Conservation (phyloP, 2,329 filamentous ascomycete genomes). For the Penicillium psychrosexuale region DNA sequence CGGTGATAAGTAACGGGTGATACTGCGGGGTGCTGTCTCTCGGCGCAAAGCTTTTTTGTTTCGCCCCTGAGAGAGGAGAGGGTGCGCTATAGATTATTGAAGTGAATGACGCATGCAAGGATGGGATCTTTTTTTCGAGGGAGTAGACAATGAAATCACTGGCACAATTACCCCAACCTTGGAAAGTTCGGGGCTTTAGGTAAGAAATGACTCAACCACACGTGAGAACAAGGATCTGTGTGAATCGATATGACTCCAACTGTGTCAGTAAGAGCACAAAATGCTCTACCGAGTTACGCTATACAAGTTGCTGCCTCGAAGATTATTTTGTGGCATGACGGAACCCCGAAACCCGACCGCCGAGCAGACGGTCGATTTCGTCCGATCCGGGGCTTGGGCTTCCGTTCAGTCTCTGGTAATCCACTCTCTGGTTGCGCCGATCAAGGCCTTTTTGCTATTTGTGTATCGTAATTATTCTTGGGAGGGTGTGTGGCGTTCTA, state of each 20-base stretch:
- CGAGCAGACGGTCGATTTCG: constrained; percentile 12
- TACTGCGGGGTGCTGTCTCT: constrained; percentile 18
- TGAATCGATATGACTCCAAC: background rate
- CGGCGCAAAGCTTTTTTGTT: background rate
- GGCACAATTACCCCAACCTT: background rate
- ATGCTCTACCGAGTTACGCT: background rate
- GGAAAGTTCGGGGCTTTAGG: background rate
- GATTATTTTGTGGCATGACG: constrained; percentile 19
- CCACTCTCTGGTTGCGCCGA: background rate
- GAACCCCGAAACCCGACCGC: constrained; percentile 21
- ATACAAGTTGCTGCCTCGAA: constrained; percentile 4
- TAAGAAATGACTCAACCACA: constrained; percentile 9
- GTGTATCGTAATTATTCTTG: background rate
- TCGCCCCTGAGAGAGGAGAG: constrained; percentile 7
- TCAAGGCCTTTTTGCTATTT: background rate
- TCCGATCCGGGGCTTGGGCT: constrained; percentile 1
- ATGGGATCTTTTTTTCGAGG: background rate
- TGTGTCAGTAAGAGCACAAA: background rate
- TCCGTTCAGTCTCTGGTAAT: background rate
- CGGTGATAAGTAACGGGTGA: constrained; percentile 14
- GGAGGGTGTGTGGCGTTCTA: background rate
- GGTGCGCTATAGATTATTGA: background rate
- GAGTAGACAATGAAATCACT: background rate
- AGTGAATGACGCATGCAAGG: constrained; percentile 16
- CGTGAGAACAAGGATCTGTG: background rate